Conservation (phyloP, 1,284 basidiomycete genomes). For the Ganoderma sinense region DNA sequence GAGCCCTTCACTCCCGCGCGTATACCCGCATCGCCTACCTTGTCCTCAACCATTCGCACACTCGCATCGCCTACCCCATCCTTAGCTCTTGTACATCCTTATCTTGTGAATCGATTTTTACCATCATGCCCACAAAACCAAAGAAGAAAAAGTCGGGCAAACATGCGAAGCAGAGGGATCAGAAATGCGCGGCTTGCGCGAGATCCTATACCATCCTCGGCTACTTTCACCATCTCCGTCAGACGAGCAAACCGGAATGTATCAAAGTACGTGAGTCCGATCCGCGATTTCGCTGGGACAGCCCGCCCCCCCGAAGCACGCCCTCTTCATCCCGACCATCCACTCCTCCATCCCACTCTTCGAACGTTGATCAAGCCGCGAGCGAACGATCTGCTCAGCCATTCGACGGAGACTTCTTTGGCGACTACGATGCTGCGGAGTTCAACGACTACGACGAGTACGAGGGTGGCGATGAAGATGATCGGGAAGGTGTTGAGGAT, state of each 20-base stretch:
- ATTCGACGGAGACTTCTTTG: background rate
- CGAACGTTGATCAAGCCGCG: background rate
- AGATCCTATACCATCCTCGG: background rate
- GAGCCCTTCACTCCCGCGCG: too few species aligned
- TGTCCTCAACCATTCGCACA: too few species aligned
- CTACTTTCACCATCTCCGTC: background rate
- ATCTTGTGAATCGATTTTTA: background rate
- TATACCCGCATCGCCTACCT: too few species aligned
- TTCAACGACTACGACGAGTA: background rate
- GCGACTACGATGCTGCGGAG: background rate
- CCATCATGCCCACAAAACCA: background rate
- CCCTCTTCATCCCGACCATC: background rate
- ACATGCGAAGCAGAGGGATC: background rate
- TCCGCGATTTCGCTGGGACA: background rate
- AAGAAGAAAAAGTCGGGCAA: background rate
- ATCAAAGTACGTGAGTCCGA: background rate
- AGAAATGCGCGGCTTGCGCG: background rate
- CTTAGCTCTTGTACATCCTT: background rate
- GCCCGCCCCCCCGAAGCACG: background rate
- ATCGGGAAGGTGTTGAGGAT: background rate
- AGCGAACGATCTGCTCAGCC: background rate
- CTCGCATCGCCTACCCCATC: too few species aligned
- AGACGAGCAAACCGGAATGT: background rate
- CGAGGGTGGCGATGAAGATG: background rate
- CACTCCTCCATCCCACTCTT: background rate